Evolutionary conservation across 164 flowering plant genomes (phyloP).

Genomic region (Annona squamosa): DNA sequence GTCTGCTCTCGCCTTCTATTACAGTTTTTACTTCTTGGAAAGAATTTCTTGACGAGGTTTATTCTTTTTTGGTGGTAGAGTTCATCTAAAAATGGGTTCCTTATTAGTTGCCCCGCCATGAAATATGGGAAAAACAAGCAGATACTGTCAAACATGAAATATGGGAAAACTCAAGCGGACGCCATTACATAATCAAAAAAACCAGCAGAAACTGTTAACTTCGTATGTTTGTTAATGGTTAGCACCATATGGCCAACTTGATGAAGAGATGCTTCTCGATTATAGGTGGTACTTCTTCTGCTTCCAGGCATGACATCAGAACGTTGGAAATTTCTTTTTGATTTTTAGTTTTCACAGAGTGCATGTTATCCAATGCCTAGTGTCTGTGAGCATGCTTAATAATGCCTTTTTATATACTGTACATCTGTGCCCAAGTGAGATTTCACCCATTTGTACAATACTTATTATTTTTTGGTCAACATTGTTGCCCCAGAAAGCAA

Average conservation of each 20-base stretch:
- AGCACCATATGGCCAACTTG: not conserved
- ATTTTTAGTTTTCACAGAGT: too few relatives aligned
- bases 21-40: not conserved
- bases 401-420: too few relatives aligned
- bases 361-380: too few relatives aligned
- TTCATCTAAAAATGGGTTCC: not conserved
- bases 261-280: not conserved
- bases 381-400: too few relatives aligned
- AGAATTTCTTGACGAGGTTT: not conserved
- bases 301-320: too few relatives aligned
- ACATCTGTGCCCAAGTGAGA: too few relatives aligned
- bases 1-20: constrained; percentile 20
- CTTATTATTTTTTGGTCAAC: too few relatives aligned
- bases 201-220: not conserved
- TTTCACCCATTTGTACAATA: too few relatives aligned
- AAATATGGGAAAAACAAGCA: not conserved
- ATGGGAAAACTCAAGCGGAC: too few relatives aligned
- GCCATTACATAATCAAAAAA: not conserved
- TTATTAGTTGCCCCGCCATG: not conserved
- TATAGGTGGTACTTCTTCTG: not conserved
- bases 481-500: too few relatives aligned
- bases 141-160: not conserved
- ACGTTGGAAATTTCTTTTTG: too few relatives aligned
- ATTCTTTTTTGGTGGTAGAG: not conserved
- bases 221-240: too few relatives aligned